phyloP scores from a whole-genome alignment of 495 filamentous ascomycete species.

The Pyrenula massariospora region DNA sequence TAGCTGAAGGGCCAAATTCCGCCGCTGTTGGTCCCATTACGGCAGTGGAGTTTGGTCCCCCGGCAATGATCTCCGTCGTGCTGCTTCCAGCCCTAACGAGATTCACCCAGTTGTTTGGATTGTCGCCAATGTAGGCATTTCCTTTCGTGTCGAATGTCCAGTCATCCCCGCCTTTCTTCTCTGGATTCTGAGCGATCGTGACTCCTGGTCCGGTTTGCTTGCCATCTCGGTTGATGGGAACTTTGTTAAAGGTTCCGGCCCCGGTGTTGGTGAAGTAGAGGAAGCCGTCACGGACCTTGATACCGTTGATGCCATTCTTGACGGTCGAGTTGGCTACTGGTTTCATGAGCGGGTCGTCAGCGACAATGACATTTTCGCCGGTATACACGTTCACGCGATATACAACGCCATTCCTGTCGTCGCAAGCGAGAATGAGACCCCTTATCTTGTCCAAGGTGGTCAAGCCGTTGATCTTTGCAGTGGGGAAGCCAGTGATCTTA shows the following conservation, averaged over 20 bases:
- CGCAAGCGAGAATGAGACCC: constrained; percentile 5
- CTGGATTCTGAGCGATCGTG: neutral
- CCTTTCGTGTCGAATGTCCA: neutral
- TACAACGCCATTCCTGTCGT: constrained; percentile 3
- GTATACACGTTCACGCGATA: constrained; percentile 4
- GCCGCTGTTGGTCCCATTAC: neutral
- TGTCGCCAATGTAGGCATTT: constrained; percentile 1
- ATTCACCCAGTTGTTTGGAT: neutral
- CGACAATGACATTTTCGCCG: constrained; percentile 4
- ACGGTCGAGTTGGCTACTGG: neutral
- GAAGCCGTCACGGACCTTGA: constrained; percentile 2
- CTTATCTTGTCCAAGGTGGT: constrained; percentile 1
- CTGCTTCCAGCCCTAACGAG: neutral
- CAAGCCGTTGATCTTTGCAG: constrained; percentile 3
- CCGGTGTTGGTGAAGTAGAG: constrained; percentile 8
- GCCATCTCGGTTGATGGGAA: constrained; percentile 1
- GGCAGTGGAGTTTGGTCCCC: neutral
- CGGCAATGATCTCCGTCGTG: neutral
- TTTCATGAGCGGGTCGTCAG: constrained; percentile 2
- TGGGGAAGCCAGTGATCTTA: neutral
- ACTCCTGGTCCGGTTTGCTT: neutral
- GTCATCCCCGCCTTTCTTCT: neutral
- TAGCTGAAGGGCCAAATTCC: neutral
- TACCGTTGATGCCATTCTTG: constrained; percentile 3
- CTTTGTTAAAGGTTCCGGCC: constrained; percentile 1